Percentiles rank a stretch among this genome's conserved stretches.
phyloP scores from a whole-genome alignment of 768 basidiomycete genomes.

The Lactarius sanguifluus region DNA sequence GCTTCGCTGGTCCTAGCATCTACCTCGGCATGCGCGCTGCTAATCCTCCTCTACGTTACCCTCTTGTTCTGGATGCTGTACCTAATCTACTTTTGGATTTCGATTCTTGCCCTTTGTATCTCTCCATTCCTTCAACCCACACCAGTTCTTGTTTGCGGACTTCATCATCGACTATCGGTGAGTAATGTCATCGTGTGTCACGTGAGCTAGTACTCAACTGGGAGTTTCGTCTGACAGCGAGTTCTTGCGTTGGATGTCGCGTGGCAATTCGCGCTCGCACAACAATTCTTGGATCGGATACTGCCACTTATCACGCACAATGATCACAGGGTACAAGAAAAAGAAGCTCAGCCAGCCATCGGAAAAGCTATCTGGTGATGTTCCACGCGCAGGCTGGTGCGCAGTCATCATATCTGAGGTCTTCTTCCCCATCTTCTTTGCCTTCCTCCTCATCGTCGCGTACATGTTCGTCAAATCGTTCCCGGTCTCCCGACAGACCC shows the following conservation, averaged over 20 bases:
- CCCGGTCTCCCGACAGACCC: constrained; percentile 61
- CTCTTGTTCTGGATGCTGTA: constrained; percentile 89
- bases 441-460: constrained; percentile 79
- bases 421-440: constrained; percentile 82
- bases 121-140: constrained; percentile 99
- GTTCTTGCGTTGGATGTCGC: constrained; percentile 98
- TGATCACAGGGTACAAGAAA: constrained; percentile 99
- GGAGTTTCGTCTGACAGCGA: constrained; percentile 53
- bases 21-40: constrained; percentile 93
- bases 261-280: constrained; percentile 96
- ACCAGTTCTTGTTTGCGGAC: constrained; percentile 96
- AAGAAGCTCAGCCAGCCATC: constrained; percentile 96
- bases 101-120: constrained; percentile 86
- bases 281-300: constrained; percentile 99
- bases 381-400: constrained; percentile 91
- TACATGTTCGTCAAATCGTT: constrained; percentile 94
- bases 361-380: constrained; percentile 93
- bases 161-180: constrained; percentile 95
- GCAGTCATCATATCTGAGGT: constrained; percentile 87
- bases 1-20: constrained; percentile 97
- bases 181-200: constrained; percentile 30
- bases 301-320: constrained; percentile 94
- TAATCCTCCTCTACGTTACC: constrained; percentile 93
- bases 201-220: neutral
- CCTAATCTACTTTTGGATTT: constrained; percentile 97